Base-by-base conservation (phyloP, 2,329 filamentous ascomycete genomes). In the Fonsecaea erecta region DNA sequence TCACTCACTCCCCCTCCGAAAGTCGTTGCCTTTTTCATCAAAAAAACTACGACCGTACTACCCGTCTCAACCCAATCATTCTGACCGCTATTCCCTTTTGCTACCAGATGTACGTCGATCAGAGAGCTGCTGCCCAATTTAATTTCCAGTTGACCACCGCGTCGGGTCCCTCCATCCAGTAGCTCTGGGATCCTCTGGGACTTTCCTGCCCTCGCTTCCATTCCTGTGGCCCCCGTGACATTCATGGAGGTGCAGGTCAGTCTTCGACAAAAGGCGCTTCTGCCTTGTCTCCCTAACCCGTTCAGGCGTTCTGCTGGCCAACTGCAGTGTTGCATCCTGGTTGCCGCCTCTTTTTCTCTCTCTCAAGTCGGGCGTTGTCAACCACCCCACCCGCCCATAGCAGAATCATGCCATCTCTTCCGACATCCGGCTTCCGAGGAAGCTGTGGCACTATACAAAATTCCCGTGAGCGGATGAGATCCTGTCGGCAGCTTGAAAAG, bases 111-210 rank as follows among this genome's bases (percentile, higher is more conserved):
- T 58, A 52, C 52, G 64, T 43, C 60, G 64, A 66, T 66, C 64
- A 59, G 48, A 43, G 34, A 9, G 52, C 53, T 66, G 64, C 56
- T 63, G 64, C 64, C 64, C 64, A 66, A 66, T 32, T 32, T 53
- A 43, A 43, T 59, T 60, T 37, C 57, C n/a, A 14, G 28, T 52
- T 9, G 34, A 34, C 57, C 30, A 35, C 57, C 18, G 43, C 43
- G 7, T 21, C n/a, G 4, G 8, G 43, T 48, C 18, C 7, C 43
- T 24, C 21, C 18, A 48, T 48, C 40, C 18, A 8, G 7, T 21
- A 46, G 18, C 43, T 12, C 43, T 48, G 18, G 43, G 40, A 46
- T n/a, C n/a, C 28, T 30, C 28, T 30, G 28, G 28, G 28, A 30
- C n/a, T 21, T 18, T 43, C 43, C 24, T 48, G 18, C 43, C 43